Evolutionary conservation across 352 stramenopile species (phyloP).

Genomic region (Globisporangium spinosum): DNA sequence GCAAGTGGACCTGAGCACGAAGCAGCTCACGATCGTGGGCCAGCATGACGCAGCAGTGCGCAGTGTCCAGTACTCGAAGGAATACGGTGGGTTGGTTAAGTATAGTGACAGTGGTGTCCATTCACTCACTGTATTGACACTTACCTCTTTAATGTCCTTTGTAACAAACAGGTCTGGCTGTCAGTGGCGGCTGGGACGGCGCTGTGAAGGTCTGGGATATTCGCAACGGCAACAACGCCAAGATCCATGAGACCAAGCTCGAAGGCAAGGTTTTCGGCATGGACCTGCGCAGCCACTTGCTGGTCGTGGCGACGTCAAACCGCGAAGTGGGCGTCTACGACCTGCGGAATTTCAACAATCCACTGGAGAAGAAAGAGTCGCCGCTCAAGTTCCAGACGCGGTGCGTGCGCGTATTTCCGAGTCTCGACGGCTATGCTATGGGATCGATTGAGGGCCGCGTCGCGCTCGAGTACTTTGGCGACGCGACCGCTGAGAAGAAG

Average conservation of each 20-base stretch:
- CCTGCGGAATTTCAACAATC: constrained; percentile 63
- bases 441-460: constrained; percentile 96
- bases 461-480: constrained; percentile 94
- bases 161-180: constrained; percentile 27
- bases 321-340: constrained; percentile 77
- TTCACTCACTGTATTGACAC: background rate
- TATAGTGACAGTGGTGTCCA: background rate
- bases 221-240: constrained; percentile 45
- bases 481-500: constrained; percentile 40
- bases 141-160: background rate
- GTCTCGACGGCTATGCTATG: constrained; percentile 84
- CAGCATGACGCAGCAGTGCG: constrained; percentile 49
- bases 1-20: constrained; percentile 54
- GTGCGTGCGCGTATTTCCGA: constrained; percentile 76
- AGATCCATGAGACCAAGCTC: constrained; percentile 41
- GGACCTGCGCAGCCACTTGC: constrained; percentile 50
- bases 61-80: constrained; percentile 53
- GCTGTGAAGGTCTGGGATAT: constrained; percentile 63
- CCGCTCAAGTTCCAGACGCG: constrained; percentile 91
- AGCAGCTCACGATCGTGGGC: constrained; percentile 30
- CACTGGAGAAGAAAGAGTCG: constrained; percentile 68
- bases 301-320: constrained; percentile 55
- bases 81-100: constrained; percentile 25
- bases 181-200: constrained; percentile 71
- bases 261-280: constrained; percentile 69